Conservation (phyloP, 306 rosid genomes). For the Cyclanthera cordifolia region DNA sequence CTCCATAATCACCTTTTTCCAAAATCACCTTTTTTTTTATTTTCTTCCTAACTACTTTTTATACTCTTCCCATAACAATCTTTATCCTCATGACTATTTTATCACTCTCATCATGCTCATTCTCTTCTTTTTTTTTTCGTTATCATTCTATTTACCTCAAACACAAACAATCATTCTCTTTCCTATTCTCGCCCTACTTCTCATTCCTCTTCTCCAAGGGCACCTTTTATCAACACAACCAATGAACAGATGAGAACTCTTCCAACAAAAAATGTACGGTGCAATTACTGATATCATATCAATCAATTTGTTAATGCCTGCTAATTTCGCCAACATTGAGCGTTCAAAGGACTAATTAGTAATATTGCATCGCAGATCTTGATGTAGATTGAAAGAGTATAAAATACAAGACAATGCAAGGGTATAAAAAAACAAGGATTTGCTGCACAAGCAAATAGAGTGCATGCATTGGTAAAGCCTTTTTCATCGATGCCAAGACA, state of each 20-base stretch:
- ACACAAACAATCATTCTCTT: too few species aligned
- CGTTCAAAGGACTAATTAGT: neutral
- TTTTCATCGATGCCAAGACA: constrained; percentile 3
- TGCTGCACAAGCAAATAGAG: neutral
- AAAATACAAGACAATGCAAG: neutral
- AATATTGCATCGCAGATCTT: neutral
- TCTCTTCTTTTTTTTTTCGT: too few species aligned
- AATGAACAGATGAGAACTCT: neutral
- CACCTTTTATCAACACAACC: neutral
- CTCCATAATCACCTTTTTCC: too few species aligned
- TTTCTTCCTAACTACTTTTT: too few species aligned
- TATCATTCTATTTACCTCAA: too few species aligned
- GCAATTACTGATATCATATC: neutral
- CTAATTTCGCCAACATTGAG: neutral
- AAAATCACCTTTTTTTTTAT: too few species aligned
- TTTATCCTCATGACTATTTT: too few species aligned
- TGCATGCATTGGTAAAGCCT: constrained; percentile 2
- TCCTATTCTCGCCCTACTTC: too few species aligned
- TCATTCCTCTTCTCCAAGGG: too few species aligned
- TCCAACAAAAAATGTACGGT: neutral
- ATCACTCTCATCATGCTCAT: too few species aligned
- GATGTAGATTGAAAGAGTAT: neutral
- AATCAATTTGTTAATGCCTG: neutral
- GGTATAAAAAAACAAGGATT: neutral
- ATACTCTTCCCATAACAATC: too few species aligned